A percentile compares a stretch with the other conserved stretches of the same genome.
phyloP scores from a whole-genome alignment of 495 filamentous ascomycete genomes.

The Hyaloscypha finlandica region DNA sequence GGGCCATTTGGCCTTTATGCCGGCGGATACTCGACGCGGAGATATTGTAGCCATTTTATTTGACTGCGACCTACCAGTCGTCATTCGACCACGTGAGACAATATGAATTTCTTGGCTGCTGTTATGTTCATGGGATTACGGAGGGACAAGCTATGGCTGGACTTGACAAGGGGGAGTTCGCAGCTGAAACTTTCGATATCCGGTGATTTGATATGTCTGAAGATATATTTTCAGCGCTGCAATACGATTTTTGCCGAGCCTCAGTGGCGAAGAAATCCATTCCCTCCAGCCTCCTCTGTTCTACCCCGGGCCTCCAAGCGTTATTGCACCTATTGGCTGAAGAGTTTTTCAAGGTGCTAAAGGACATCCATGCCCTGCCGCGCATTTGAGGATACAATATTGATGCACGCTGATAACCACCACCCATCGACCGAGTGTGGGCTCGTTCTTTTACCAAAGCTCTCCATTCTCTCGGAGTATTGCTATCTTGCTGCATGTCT shows the following conservation, averaged over 20 bases:
- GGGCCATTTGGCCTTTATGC: background rate
- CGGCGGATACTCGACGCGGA: background rate
- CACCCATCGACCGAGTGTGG: conserved; percentile 42
- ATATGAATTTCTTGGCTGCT: background rate
- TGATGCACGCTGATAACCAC: conserved; percentile 43
- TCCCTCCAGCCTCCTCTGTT: too few relatives aligned
- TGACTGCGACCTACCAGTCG: background rate
- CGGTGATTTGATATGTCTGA: too few relatives aligned
- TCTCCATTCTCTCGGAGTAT: conserved; percentile 33
- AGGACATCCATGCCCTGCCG: conserved; percentile 41
- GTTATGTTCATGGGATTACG: background rate
- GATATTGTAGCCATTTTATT: background rate
- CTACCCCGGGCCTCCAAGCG: conserved; percentile 36
- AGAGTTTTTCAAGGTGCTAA: conserved; percentile 38
- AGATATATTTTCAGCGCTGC: too few relatives aligned
- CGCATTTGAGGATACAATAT: conserved; percentile 37
- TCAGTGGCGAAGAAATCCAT: too few relatives aligned
- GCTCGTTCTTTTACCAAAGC: conserved; percentile 32
- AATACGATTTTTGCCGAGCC: too few relatives aligned
- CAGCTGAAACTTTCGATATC: too few relatives aligned
- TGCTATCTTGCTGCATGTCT: conserved; percentile 43
- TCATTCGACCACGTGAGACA: background rate
- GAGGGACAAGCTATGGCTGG: too few relatives aligned
- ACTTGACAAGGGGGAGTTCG: too few relatives aligned
- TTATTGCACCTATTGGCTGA: conserved; percentile 28